Base-by-base conservation (phyloP, 257 asterid genomes). In the Salvia hispanica region DNA sequence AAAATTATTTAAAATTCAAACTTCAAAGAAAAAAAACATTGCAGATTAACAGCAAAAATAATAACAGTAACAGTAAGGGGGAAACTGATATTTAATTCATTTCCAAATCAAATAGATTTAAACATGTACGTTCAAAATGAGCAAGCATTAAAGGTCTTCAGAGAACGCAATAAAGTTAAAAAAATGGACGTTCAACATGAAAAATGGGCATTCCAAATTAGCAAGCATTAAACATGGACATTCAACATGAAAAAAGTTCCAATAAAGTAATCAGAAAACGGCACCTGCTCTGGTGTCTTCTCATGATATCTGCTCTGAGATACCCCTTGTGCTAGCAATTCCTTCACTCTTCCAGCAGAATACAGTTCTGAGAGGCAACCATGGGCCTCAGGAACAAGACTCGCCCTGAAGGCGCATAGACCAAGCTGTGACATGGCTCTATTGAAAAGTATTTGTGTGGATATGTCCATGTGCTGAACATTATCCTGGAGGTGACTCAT, bases 381-480 rank as follows among this genome's bases (percentile, higher is more conserved):
- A 33, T 86, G 96, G 59, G 82, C 89, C 64, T 93, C 99, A 54
- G 76, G 37, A 75, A 91, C 80, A 72, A 90, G 97, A 10, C 96
- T 96, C 10, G 55, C 88, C 79, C 97, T 81, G 79, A 90, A 91
- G 3, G 99, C 86, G 75, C 95, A 93, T 18, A 93, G 78, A 54
- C 97, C 99, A 66, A 93, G 95, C 70, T 93, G 99, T 6, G 99
- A 96, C 97, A 90, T 86, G 28, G 96, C 90, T 71, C 99, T 82
- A 69, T 91, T 93, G 77, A 85, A 90, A 53, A 93, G 86, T 50
- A 93, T 93, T 61, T 91, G 97, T 15, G 99, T 93, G 10, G 97
- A 86, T 13, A 93, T 86, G 73, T 93, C 99, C 99, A 93, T 93
- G 72, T 90, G 95, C 75, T 91, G 99, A 47, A 93, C 82, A 77